Evolutionary conservation across 2,329 filamentous ascomycete genomes (phyloP).

Genomic region (Trichoderma gracile): DNA sequence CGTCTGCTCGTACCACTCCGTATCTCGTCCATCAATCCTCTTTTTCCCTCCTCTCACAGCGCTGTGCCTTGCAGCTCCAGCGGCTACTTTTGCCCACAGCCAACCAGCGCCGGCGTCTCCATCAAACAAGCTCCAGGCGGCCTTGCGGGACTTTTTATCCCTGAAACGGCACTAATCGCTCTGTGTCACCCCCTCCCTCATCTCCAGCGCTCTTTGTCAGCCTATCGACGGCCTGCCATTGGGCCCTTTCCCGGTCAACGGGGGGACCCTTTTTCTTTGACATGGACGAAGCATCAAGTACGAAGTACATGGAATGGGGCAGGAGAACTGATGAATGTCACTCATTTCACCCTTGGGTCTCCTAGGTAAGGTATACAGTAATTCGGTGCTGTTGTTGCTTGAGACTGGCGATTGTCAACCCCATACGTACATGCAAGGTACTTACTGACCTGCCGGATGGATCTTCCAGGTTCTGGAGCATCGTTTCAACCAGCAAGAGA

Average conservation of each 20-base stretch:
- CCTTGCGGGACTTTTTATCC: conserved; percentile 20
- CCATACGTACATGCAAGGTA: no score
- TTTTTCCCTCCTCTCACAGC: conserved; percentile 6
- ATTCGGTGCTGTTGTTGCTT: background rate
- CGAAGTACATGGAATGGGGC: background rate
- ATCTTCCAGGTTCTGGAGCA: no score
- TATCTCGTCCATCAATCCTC: background rate
- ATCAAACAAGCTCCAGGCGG: conserved; percentile 25
- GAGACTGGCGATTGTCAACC: no score
- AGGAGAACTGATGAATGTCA: conserved; percentile 7
- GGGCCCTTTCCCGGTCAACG: background rate
- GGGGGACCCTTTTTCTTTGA: background rate
- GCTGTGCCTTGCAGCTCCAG: conserved; percentile 19
- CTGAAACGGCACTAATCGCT: conserved; percentile 25
- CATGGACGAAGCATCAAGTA: background rate
- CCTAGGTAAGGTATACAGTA: no score
- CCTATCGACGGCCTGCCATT: conserved; percentile 7
- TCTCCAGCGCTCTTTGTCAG: conserved; percentile 21
- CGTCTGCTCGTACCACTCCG: background rate
- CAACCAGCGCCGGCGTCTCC: conserved; percentile 19
- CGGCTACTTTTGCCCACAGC: background rate
- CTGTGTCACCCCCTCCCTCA: conserved; percentile 20
- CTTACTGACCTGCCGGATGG: background rate
- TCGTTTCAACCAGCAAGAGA: no score
- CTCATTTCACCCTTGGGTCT: conserved; percentile 17